These are phyloP conservation scores for Trypanosoma platydactyli DNA, from an alignment of 208 protist genomes.

Conservation along the genomic window DNA sequence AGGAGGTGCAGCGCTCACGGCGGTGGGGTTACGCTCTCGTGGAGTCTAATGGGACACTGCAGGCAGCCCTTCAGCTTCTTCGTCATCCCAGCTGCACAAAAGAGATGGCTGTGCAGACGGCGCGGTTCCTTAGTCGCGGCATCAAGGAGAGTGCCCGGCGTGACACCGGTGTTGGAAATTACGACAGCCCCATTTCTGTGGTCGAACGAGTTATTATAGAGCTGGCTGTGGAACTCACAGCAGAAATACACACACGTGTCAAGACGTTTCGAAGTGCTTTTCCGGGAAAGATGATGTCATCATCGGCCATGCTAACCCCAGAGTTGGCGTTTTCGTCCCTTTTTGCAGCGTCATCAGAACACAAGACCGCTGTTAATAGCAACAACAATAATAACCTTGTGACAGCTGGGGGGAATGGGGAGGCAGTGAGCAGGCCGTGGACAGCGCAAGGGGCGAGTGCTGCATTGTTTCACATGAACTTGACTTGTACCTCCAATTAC, in stretches of 20 bases:
- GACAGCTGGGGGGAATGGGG: background rate
- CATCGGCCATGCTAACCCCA: background rate
- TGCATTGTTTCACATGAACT: constrained; percentile 27
- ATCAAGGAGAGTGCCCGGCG: constrained; percentile 58
- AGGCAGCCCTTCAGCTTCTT: constrained; percentile 47
- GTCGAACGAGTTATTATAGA: constrained; percentile 25
- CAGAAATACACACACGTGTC: constrained; percentile 26
- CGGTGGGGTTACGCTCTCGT: constrained; percentile 47
- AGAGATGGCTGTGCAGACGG: constrained; percentile 36
- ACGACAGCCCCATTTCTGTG: constrained; percentile 13
- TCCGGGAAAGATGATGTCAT: background rate
- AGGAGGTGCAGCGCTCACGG: constrained; percentile 40
- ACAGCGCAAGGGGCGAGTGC: constrained; percentile 23
- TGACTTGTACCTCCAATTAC: constrained; percentile 22
- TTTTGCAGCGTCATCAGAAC: background rate
- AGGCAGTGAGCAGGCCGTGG: constrained; percentile 7
- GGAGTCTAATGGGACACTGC: constrained; percentile 33
- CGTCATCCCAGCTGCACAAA: constrained; percentile 45
- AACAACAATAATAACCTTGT: background rate
- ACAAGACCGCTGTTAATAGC: background rate
- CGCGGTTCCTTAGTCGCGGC: constrained; percentile 47
- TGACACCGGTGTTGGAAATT: constrained; percentile 21
- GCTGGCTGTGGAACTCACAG: constrained; percentile 20
- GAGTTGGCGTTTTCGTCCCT: background rate
- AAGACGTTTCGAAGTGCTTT: constrained; percentile 25